A percentile compares a stretch with the other conserved stretches of the same genome.
Conservation (phyloP, 2,329 filamentous ascomycete species). For the Paecilomyces sp. region DNA sequence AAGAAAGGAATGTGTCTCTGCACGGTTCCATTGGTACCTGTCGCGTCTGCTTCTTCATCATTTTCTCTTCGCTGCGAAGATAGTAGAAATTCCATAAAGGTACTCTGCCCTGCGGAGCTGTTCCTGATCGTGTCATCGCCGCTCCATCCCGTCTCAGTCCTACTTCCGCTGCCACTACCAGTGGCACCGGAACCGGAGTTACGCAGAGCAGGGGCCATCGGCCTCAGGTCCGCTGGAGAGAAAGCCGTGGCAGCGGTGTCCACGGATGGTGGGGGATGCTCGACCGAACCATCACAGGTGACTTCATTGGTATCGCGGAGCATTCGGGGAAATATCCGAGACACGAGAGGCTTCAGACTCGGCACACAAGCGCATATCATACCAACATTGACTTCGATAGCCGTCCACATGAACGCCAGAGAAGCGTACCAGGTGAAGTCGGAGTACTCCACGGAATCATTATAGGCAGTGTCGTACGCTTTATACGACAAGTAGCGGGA, state of each 20-base stretch:
- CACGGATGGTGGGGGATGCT: constrained; percentile 2
- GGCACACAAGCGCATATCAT: constrained; percentile 92
- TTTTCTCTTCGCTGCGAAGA: constrained; percentile 34
- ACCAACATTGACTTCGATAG: constrained; percentile 82
- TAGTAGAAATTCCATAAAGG: constrained; percentile 49
- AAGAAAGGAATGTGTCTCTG: constrained; percentile 45
- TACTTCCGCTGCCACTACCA: background rate
- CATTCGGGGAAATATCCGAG: constrained; percentile 52
- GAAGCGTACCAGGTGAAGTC: constrained; percentile 58
- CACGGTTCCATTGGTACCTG: constrained; percentile 25
- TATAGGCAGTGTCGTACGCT: constrained; percentile 1
- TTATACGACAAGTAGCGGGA: constrained; percentile 22
- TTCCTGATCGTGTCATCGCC: constrained; percentile 1
- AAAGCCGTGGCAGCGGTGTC: constrained; percentile 13
- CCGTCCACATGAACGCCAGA: constrained; percentile 86
- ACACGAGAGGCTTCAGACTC: constrained; percentile 77
- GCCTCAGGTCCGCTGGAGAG: background rate
- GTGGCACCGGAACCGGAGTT: background rate
- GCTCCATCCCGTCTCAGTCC: constrained; percentile 9
- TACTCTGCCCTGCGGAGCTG: background rate
- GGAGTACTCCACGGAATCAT: background rate
- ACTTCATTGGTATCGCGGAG: constrained; percentile 41
- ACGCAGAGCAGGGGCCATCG: background rate
- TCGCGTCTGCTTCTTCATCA: constrained; percentile 30
- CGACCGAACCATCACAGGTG: constrained; percentile 8